Base-by-base conservation (phyloP, 805 yeast genomes). In the Yamadazyma takamatsuzukensis region DNA sequence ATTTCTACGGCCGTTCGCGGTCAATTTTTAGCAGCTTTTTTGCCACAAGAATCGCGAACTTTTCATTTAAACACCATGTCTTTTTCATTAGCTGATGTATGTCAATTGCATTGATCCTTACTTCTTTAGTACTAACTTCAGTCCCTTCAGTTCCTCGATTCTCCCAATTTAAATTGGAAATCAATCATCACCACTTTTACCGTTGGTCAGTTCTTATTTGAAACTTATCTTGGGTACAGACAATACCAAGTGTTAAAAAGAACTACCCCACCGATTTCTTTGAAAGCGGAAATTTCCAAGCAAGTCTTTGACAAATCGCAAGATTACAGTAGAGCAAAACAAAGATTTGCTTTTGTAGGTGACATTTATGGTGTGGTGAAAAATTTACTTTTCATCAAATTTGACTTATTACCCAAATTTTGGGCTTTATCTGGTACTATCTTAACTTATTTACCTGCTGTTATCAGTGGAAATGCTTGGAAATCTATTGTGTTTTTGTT, bases 111-210 rank as follows among this genome's bases (percentile, higher is more conserved):
- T 13, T 29, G 14, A 15, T 25, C 6, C 6, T 25, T 15, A 25
- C 6, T 25, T 25, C 21, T n/a, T 9, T 39, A 45, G 60, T 56
- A 56, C 56, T 54, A 18, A 21, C 9, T n/a, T 8, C 25, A 64
- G 70, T 40, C 78, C 9, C 73, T 79, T 39, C 50, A 69, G 3
- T 57, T 73, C 21, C 61, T 82, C 39, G 95, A 87, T 52, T 64
- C 61, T 30, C 80, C 93, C 3, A 68, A 70, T 11, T 74, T 86
- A 48, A 74, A 87, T 40, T 93, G 96, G 96, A 87, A 86, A 52
- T 49, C 70, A 9, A 64, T 89, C 27, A 75, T 90, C 29, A 55
- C 83, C 27, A 84, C 88, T 1, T 78, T 87, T 50, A 72, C 94
- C 4, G 65, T 81, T 11, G 84, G 83, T 19, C 83, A 87, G 53